Evolutionary conservation across 2,329 filamentous ascomycete species (phyloP).

Genomic region (Ophiosphaerella narmari): DNA sequence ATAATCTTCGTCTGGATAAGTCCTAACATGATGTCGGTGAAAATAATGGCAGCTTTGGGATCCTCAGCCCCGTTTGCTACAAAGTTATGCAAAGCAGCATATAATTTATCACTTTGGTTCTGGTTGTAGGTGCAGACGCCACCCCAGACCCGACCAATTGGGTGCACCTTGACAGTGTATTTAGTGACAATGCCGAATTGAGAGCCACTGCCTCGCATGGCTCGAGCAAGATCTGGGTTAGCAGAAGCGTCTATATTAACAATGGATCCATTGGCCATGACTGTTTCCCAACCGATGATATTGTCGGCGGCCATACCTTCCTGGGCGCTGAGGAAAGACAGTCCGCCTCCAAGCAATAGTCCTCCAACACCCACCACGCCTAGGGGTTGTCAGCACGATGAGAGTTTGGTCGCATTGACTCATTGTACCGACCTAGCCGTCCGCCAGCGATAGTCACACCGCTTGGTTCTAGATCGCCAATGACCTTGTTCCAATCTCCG

Average conservation of each 20-base stretch:
- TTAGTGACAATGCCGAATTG: conserved; percentile 36
- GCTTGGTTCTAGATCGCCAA: conserved; percentile 38
- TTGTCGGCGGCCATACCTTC: conserved; percentile 36
- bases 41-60: conserved; percentile 30
- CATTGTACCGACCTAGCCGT: conserved; percentile 17
- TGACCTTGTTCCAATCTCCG: conserved; percentile 49
- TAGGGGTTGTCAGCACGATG: conserved; percentile 1
- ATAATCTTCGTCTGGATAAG: conserved; percentile 7
- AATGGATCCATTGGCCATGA: conserved; percentile 38
- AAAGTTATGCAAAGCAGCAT: conserved; percentile 42
- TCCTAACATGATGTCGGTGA: conserved; percentile 15
- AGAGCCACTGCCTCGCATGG: conserved; percentile 34
- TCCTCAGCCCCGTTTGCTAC: conserved; percentile 27
- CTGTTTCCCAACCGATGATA: conserved; percentile 39
- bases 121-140: conserved; percentile 43
- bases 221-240: conserved; percentile 41
- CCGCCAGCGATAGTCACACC: conserved; percentile 43
- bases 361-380: conserved; percentile 31
- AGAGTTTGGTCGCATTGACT: background rate
- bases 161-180: conserved; percentile 26
- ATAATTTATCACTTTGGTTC: conserved; percentile 34
- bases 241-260: conserved; percentile 26
- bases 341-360: conserved; percentile 22
- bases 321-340: conserved; percentile 31
- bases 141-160: conserved; percentile 45